These are phyloP conservation scores for Colletotrichum trifolii DNA, from an alignment of 2,329 filamentous ascomycete genomes.

Conservation along the genomic window DNA sequence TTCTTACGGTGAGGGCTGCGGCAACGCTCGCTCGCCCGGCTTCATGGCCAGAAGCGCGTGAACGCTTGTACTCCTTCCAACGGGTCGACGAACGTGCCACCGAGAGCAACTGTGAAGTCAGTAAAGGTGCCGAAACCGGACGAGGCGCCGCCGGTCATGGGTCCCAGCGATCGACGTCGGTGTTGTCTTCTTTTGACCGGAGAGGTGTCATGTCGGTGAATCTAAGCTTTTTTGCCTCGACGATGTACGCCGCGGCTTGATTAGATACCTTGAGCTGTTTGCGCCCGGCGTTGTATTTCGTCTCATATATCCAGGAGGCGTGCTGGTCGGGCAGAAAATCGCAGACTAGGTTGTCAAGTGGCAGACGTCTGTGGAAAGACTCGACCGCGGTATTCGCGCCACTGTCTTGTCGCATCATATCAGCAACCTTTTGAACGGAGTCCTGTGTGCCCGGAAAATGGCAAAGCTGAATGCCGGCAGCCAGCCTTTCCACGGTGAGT, in stretches of 20 bases:
- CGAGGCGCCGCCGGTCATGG: constrained; percentile 25
- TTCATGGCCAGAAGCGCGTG: constrained; percentile 9
- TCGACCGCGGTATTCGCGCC: constrained; percentile 43
- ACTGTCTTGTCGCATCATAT: constrained; percentile 48
- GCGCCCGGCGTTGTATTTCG: constrained; percentile 40
- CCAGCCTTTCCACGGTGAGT: constrained; percentile 51
- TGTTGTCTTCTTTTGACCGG: constrained; percentile 32
- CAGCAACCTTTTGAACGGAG: constrained; percentile 47
- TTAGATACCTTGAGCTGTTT: constrained; percentile 22
- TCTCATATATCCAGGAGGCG: constrained; percentile 60
- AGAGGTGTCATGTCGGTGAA: constrained; percentile 49
- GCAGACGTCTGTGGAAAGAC: constrained; percentile 52
- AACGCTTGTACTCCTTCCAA: constrained; percentile 31
- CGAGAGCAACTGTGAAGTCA: constrained; percentile 30
- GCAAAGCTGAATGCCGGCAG: constrained; percentile 63
- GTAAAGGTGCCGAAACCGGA: constrained; percentile 25
- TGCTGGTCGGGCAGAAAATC: constrained; percentile 54
- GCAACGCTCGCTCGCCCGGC: constrained; percentile 18
- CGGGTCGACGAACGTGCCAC: constrained; percentile 35
- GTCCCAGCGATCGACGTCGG: constrained; percentile 48
- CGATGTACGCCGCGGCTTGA: constrained; percentile 10
- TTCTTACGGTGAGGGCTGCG: constrained; percentile 22
- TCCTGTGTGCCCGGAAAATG: constrained; percentile 46
- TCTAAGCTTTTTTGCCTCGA: constrained; percentile 11
- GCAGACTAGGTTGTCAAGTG: constrained; percentile 46